Evolutionary conservation across 2,329 filamentous ascomycete species (phyloP), one percentile per base, ranked within the genome.

Genomic region (Ophiocordyceps camponoti-leonardi): DNA sequence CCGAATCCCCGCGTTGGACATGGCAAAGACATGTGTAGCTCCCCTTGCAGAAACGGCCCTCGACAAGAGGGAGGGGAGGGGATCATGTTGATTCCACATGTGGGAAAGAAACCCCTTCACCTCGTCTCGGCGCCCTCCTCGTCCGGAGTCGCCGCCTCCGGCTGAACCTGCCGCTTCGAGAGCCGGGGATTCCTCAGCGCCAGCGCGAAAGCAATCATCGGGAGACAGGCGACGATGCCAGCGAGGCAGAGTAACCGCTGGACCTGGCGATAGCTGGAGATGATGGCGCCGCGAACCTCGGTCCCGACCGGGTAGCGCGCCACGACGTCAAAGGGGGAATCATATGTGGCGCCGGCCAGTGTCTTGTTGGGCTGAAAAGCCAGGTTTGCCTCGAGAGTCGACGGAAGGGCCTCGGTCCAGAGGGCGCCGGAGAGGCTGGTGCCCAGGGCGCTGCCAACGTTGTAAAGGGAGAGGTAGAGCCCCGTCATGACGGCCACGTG

Each of bases 201-300:
- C 35, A 65, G 49, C 0, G 68, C 67, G 48, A 71, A 67, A 0
- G 46, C 60, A 49, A 72, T 66, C 54, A 71, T 64, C 4, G 68
- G 68, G 14, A 70, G 59, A 23, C 65, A 68, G 8, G 72, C 50
- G 37, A 60, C 65, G 28, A 72, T 63, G 7, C 67, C 69, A 0
- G 66, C 63, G 39, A 69, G 62, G 47, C 61, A 66, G 0, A 72
- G 61, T 5, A 69, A 50, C 2, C 59, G 54, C 57, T 72, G 69
- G 1, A 68, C 61, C 33, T 66, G 56, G 44, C 62, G 57, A 51
- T 72, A 72, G 41, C 67, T 63, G 16, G 50, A 48, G 39, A 72
- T 66, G 23, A 72, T 66, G 35, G 64, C 67, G 1, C 48, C 49
- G 33, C 68, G 61, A 45, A 68, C 64, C 4, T 61, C 59, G 0